phyloP scores from a whole-genome alignment of 1,139 yeast species.

The Yamadazyma conglobata region DNA sequence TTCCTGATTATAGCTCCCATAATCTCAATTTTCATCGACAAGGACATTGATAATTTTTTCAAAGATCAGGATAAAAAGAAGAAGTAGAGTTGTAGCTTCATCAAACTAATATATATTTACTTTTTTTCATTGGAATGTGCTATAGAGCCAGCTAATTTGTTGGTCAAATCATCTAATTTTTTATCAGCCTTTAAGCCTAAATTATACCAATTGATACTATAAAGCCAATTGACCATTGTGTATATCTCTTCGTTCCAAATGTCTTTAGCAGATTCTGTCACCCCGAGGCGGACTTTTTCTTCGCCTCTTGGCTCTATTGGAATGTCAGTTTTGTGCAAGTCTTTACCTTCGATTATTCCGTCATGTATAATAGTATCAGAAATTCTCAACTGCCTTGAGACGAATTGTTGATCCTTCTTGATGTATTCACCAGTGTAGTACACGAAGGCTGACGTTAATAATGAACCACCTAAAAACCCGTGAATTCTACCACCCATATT shows the following conservation, averaged over 20 bases:
- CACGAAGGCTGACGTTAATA: constrained; percentile 61
- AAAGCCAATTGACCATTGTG: constrained; percentile 62
- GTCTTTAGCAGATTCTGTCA: constrained; percentile 67
- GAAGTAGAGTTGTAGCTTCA: constrained; percentile 2
- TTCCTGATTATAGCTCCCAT: constrained; percentile 66
- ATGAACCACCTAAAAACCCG: constrained; percentile 68
- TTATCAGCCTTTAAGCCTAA: constrained; percentile 38
- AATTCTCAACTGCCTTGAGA: constrained; percentile 46
- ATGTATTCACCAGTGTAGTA: constrained; percentile 64
- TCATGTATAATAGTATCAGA: constrained; percentile 50
- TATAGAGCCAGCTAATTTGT: constrained; percentile 23
- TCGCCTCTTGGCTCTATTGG: constrained; percentile 19
- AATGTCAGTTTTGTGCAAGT: constrained; percentile 23
- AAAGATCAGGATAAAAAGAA: constrained; percentile 13
- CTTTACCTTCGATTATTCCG: constrained; percentile 41
- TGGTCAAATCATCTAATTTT: constrained; percentile 28
- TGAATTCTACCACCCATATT: constrained; percentile 63
- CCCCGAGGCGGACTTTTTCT: constrained; percentile 36
- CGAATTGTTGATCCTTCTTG: constrained; percentile 42
- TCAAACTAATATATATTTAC: no score
- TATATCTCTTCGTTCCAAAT: constrained; percentile 80
- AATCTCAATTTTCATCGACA: constrained; percentile 48
- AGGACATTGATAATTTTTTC: constrained; percentile 50
- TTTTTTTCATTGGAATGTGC: constrained; percentile 1
- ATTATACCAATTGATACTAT: constrained; percentile 51